Base-by-base conservation (phyloP, 805 yeast genomes). In the Candida awuae region DNA sequence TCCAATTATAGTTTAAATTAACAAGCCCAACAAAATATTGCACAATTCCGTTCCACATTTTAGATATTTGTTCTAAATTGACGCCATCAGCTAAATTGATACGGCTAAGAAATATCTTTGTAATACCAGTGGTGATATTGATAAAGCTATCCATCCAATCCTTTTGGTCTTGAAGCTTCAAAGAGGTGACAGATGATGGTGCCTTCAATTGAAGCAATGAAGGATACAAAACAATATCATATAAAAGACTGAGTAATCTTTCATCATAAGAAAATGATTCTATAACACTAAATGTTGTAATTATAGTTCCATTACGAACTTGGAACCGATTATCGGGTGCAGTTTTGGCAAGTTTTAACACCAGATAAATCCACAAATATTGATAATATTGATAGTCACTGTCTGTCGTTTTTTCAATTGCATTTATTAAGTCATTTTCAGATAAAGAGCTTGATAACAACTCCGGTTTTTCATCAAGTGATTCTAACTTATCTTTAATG, bases 251-350 rank as follows among this genome's bases (percentile, higher is more conserved):
- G 96, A 96, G 87, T 2, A 75, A 63, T 0, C 77, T 71, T 15
- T 77, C 63, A 31, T 65, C 63, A 9, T 58, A 52, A 0, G 84
- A 81, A 55, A 82, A 85, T 3, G 88, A 73, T 37, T 83, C 85
- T 43, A 84, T 67, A 21, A 90, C 79, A 47, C 88, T 75, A 60
- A 86, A 85, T 47, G 88, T 78, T 0, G 96, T 90, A 54, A 87
- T 94, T 13, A 86, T 72, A 0, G 96, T 79, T 2, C 96, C 96
- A 51, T 86, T 87, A 44, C 94, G 70, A 1, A 90, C 95, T 50
- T 87, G 94, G 1, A 79, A 71, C 39, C 95, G 69, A 3, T 67
- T 52, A 47, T 83, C 94, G 20, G 63, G 55, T 0, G 88, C 72
- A 18, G 86, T 70, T 17, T 69, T 67, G 0, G 86, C 77, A 27